phyloP scores from a whole-genome alignment of 306 rosid genomes.

The Lathyrus tuberosus region DNA sequence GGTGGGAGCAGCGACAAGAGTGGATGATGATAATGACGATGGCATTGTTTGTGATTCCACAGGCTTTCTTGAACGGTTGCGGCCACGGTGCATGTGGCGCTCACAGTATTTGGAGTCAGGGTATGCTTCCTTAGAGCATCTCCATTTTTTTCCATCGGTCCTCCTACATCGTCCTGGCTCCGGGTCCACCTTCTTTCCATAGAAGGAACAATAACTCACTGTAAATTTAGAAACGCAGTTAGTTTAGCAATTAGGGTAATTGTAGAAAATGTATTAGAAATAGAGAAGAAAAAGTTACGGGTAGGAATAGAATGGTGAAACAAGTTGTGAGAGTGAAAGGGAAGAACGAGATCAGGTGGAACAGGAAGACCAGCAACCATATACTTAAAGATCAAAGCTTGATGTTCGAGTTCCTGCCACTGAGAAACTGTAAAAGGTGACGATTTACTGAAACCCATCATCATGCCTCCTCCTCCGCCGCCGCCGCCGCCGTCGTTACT shows the following conservation, averaged over 20 bases:
- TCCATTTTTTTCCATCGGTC: constrained; percentile 89
- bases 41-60: constrained; percentile 82
- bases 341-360: constrained; percentile 82
- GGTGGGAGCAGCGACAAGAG: constrained; percentile 52
- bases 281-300: constrained; percentile 32
- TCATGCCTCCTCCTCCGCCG: constrained; percentile 31
- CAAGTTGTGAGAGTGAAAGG: constrained; percentile 61
- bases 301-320: constrained; percentile 58
- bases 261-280: too few relatives aligned
- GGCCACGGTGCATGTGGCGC: constrained; percentile 96
- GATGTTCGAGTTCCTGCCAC: constrained; percentile 89
- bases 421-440: constrained; percentile 73
- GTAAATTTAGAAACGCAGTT: constrained; percentile 36
- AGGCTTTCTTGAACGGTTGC: constrained; percentile 98
- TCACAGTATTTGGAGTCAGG: constrained; percentile 87
- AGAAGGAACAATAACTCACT: constrained; percentile 80
- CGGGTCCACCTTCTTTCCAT: constrained; percentile 90
- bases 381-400: constrained; percentile 78
- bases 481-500: constrained; percentile 14
- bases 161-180: constrained; percentile 90
- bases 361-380: constrained; percentile 80
- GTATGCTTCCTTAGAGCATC: constrained; percentile 86
- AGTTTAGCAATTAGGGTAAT: neutral
- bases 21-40: constrained; percentile 47
- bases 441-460: constrained; percentile 41